phyloP scores from a whole-genome alignment of 2,329 filamentous ascomycete genomes.

The Claviceps sp. region DNA sequence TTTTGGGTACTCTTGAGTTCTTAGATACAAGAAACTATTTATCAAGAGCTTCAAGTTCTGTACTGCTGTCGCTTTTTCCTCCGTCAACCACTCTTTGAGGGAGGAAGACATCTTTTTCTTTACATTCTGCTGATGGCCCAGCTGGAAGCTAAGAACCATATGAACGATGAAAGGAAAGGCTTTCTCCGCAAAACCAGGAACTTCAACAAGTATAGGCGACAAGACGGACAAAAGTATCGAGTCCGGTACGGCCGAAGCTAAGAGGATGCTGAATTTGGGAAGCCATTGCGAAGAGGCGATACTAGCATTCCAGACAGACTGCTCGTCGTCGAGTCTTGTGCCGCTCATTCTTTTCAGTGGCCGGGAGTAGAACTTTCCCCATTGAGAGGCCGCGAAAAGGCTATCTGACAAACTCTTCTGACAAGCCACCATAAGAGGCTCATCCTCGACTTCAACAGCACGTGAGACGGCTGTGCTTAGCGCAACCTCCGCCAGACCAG shows the following conservation, averaged over 20 bases:
- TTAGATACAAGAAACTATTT: conserved; percentile 74
- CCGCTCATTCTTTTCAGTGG: conserved; percentile 32
- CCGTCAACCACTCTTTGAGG: conserved; percentile 49
- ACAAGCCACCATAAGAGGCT: conserved; percentile 35
- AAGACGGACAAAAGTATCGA: conserved; percentile 60
- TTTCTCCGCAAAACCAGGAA: conserved; percentile 57
- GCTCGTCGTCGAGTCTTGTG: conserved; percentile 7
- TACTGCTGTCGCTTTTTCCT: conserved; percentile 24
- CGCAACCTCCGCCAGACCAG: conserved; percentile 48
- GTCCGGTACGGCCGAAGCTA: conserved; percentile 45
- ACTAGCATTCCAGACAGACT: conserved; percentile 18
- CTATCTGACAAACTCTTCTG: conserved; percentile 37
- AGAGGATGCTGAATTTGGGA: conserved; percentile 42
- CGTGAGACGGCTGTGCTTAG: conserved; percentile 43
- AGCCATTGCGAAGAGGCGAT: conserved; percentile 45
- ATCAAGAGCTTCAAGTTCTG: conserved; percentile 62
- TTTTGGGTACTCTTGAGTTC: conserved; percentile 60
- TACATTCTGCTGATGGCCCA: conserved; percentile 44
- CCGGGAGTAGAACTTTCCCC: conserved; percentile 41
- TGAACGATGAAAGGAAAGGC: conserved; percentile 79
- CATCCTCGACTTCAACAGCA: conserved; percentile 32
- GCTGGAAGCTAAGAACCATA: conserved; percentile 57
- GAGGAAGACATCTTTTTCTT: conserved; percentile 53
- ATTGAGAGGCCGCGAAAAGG: conserved; percentile 40
- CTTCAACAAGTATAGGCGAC: conserved; percentile 47